A percentile compares a stretch with the other conserved stretches of the same genome.
phyloP scores from a whole-genome alignment of 352 stramenopile genomes.

The Halophytophthora polymorphica region DNA sequence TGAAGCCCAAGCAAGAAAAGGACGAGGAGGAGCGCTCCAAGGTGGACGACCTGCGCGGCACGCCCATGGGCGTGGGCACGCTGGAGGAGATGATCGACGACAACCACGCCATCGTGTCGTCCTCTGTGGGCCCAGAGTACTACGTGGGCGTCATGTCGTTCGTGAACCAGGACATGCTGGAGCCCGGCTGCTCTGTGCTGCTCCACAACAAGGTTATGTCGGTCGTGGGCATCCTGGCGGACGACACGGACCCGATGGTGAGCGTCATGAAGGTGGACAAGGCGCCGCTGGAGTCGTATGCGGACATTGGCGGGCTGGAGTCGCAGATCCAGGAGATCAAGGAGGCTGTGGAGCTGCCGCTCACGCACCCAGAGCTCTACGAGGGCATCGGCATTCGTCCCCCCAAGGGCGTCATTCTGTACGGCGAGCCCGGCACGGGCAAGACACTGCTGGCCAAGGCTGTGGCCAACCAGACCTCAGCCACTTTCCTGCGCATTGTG shows the following conservation, averaged over 20 bases:
- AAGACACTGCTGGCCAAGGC: slow-evolving; percentile 99
- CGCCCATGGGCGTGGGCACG: slow-evolving; percentile 97
- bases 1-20: slow-evolving; percentile 99
- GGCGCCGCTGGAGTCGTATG: slow-evolving; percentile 98
- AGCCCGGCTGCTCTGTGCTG: slow-evolving; percentile 97
- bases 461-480: slow-evolving; percentile 99
- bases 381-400: slow-evolving; percentile 99
- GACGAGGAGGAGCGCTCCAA: slow-evolving; percentile 99
- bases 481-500: slow-evolving; percentile 99
- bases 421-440: slow-evolving; percentile 98
- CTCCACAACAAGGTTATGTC: slow-evolving; percentile 99
- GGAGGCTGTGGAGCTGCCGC: slow-evolving; percentile 94
- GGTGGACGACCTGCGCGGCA: slow-evolving; percentile 98
- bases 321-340: slow-evolving; percentile 96
- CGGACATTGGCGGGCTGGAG: slow-evolving; percentile 99
- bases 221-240: slow-evolving; percentile 98
- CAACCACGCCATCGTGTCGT: slow-evolving; percentile 99
- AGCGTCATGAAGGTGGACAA: slow-evolving; percentile 99
- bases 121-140: slow-evolving; percentile 97
- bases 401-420: slow-evolving; percentile 99
- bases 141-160: slow-evolving; percentile 99
- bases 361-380: slow-evolving; percentile 99
- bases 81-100: slow-evolving; percentile 99
- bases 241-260: slow-evolving; percentile 99
- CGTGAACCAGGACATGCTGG: slow-evolving; percentile 99